Evolutionary conservation across 768 basidiomycete species (phyloP).

Genomic region (Tylopilus vinaceipallidus): DNA sequence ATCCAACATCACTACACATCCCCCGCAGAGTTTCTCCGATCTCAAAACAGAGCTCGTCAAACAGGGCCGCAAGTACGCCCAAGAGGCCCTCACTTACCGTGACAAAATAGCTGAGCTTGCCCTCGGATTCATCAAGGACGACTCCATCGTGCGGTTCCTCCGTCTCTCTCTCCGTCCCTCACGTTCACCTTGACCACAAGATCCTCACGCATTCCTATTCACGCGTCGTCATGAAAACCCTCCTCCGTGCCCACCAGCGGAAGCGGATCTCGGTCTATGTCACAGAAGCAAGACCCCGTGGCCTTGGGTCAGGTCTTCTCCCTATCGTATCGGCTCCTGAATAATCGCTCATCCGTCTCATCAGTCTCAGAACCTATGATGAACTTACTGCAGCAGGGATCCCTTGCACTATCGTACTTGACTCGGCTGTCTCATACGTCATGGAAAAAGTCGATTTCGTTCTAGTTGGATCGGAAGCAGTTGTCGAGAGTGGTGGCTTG

Average conservation of each 20-base stretch:
- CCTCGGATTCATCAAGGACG: constrained; percentile 94
- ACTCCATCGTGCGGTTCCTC: constrained; percentile 64
- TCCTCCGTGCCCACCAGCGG: constrained; percentile 83
- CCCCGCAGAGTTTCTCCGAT: constrained; percentile 69
- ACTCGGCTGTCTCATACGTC: constrained; percentile 94
- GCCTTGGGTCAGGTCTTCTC: constrained; percentile 65
- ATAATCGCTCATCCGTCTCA: constrained; percentile 4
- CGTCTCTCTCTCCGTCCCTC: constrained; percentile 13
- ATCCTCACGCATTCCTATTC: constrained; percentile 98
- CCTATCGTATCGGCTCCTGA: not conserved
- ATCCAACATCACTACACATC: constrained; percentile 4
- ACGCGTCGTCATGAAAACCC: constrained; percentile 89
- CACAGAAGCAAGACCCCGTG: constrained; percentile 90
- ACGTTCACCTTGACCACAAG: constrained; percentile 40
- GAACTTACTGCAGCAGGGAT: constrained; percentile 85
- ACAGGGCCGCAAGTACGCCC: constrained; percentile 76
- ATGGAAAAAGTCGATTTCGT: constrained; percentile 97
- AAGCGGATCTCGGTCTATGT: constrained; percentile 98
- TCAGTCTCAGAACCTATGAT: constrained; percentile 88
- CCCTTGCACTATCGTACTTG: constrained; percentile 91
- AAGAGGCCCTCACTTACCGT: constrained; percentile 81
- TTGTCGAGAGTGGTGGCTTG: constrained; percentile 93
- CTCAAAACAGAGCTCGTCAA: constrained; percentile 80
- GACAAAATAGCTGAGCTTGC: constrained; percentile 85
- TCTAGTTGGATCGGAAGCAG: constrained; percentile 95